Evolutionary conservation across 2,329 filamentous ascomycete genomes (phyloP), one percentile per base, ranked within the genome.

Genomic region (Atkinsonella texensis): DNA sequence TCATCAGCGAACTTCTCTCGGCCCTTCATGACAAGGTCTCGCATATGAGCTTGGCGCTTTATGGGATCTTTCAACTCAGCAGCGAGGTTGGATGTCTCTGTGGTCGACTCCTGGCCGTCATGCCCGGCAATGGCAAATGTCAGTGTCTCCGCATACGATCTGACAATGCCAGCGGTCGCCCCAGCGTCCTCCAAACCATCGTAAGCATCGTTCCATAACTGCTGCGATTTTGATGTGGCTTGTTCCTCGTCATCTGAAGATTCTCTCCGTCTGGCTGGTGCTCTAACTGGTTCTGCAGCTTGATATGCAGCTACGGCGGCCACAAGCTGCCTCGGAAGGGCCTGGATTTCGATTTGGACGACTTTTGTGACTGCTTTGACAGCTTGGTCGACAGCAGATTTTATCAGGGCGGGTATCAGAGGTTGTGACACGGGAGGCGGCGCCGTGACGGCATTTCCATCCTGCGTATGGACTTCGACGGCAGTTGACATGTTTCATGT

Each of bases 21-120:
- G 32, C 53, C 53, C 23, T 50, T 52, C 33, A 47, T 46, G 17
- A 54, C 53, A 12, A 54, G 50, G n/a, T 50, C 33, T 17, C 53
- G 35, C 53, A 54, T 54, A 35, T 54, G 53, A n/a, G 53, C 47
- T 44, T 54, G 50, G 23, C 53, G 53, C 15, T 54, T 54, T 11
- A 50, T 40, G 12, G 53, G 50, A 49, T 54, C 53, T 28, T 41
- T 52, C 39, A 54, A 33, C 28, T 54, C 50, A 31, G 45, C 44
- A 20, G 48, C 44, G 33, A 54, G n/a, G 18, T 20, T 43, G 32
- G 48, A 47, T 33, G 39, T 43, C 17, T 23, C 31, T 5, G 20
- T 23, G 12, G 12, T 41, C 6, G 38, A 35, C 12, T 43, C 43
- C 40, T 50, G 47, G 13, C 23, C 50, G 35, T 52, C 48, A 9